Evolutionary conservation across 768 basidiomycete species (phyloP).

Genomic region (Leccinum rimulosum): DNA sequence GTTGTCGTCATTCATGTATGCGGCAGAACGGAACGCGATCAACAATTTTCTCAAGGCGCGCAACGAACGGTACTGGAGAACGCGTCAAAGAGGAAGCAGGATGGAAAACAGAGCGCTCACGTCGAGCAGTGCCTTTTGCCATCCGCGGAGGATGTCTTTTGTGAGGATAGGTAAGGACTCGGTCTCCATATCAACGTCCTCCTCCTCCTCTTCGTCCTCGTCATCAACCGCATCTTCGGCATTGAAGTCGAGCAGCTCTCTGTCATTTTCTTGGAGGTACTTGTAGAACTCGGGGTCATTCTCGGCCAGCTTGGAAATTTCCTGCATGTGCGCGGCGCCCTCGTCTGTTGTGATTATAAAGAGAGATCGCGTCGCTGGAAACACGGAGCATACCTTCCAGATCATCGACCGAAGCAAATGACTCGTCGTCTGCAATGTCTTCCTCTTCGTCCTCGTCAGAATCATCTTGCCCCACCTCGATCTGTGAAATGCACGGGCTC

Average conservation of each 20-base stretch:
- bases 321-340: conserved; percentile 70
- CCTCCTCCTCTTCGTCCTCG: conserved; percentile 42
- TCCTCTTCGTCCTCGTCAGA: conserved; percentile 40
- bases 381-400: conserved; percentile 50
- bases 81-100: background rate
- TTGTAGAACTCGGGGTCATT: conserved; percentile 99
- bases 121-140: conserved; percentile 90
- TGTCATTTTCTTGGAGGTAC: conserved; percentile 94
- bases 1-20: conserved; percentile 83
- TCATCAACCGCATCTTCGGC: conserved; percentile 47
- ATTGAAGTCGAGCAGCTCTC: conserved; percentile 83
- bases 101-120: conserved; percentile 37
- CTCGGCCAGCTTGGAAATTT: conserved; percentile 85
- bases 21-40: conserved; percentile 89
- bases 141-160: conserved; percentile 64
- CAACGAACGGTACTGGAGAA: conserved; percentile 75
- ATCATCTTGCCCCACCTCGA: conserved; percentile 23
- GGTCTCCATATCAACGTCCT: conserved; percentile 41
- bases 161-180: conserved; percentile 57
- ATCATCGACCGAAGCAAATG: conserved; percentile 78
- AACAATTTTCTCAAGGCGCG: conserved; percentile 79
- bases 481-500: conserved; percentile 16
- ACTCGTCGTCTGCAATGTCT: conserved; percentile 51
- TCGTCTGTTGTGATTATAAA: conserved; percentile 48
- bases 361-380: background rate